Evolutionary conservation across 495 filamentous ascomycete species (phyloP).

Genomic region (Trichocladium antarcticum): DNA sequence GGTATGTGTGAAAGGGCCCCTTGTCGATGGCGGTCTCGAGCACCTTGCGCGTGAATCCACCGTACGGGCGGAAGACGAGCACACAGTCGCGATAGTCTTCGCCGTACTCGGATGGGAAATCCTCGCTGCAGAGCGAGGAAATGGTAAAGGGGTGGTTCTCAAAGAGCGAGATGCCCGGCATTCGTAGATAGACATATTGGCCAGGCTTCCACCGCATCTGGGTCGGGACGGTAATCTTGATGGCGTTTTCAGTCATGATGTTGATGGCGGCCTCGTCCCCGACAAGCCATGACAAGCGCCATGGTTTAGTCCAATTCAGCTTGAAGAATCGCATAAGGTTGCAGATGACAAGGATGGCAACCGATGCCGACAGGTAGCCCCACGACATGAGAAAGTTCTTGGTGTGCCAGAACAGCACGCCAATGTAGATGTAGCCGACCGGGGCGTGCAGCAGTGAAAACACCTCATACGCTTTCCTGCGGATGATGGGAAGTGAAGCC

Average conservation of each 20-base stretch:
- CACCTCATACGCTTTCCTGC: conserved; percentile 59
- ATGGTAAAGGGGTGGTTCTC: conserved; percentile 96
- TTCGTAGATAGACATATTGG: conserved; percentile 87
- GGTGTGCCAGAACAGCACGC: conserved; percentile 90
- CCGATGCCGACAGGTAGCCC: conserved; percentile 75
- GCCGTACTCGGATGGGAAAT: conserved; percentile 81
- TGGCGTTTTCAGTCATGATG: conserved; percentile 76
- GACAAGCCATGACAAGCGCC: conserved; percentile 64
- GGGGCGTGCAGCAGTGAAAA: conserved; percentile 77
- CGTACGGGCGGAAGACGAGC: conserved; percentile 81
- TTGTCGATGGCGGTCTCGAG: conserved; percentile 65
- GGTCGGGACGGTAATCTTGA: conserved; percentile 88
- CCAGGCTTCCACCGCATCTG: conserved; percentile 88
- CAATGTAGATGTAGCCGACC: conserved; percentile 68
- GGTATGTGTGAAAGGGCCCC: conserved; percentile 76
- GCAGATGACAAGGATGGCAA: conserved; percentile 64
- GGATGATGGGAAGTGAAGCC: conserved; percentile 62
- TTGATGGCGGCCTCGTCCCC: conserved; percentile 84
- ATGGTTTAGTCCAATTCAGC: conserved; percentile 78
- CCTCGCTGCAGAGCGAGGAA: conserved; percentile 69
- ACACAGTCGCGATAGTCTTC: conserved; percentile 78
- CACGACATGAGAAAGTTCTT: conserved; percentile 86
- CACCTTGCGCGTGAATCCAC: conserved; percentile 76
- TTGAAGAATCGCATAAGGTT: conserved; percentile 58
- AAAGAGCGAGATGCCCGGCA: conserved; percentile 80